Evolutionary conservation across 139 green algal genomes (phyloP).

Genomic region (Chlorella ohadii): DNA sequence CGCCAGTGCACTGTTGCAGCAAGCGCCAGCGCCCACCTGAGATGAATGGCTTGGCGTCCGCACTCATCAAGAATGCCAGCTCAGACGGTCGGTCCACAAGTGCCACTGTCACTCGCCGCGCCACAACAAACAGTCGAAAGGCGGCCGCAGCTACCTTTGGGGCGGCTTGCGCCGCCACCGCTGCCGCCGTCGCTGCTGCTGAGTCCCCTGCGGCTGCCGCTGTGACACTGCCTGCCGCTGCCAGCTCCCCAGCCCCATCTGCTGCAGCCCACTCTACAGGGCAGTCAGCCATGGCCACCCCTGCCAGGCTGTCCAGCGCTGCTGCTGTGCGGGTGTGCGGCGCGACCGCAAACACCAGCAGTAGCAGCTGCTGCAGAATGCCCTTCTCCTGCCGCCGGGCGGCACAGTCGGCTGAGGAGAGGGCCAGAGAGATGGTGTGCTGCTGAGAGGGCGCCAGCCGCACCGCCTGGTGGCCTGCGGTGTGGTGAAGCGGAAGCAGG

Average conservation of each 20-base stretch:
- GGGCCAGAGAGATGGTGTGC: slow-evolving; percentile 27
- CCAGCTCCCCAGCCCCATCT: neutral
- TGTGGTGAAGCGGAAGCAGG: neutral
- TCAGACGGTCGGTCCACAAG: slow-evolving; percentile 11
- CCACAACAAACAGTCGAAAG: slow-evolving; percentile 31
- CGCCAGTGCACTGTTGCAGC: too few species aligned
- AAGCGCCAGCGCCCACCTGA: neutral
- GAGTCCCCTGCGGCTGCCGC: neutral
- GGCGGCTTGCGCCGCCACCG: neutral
- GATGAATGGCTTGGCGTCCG: slow-evolving; percentile 45
- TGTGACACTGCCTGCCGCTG: too few species aligned
- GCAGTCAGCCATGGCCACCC: neutral
- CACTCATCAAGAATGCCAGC: slow-evolving; percentile 15
- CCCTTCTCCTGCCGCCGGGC: slow-evolving; percentile 15
- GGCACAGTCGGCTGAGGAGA: slow-evolving; percentile 22
- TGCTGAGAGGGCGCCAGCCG: slow-evolving; percentile 2
- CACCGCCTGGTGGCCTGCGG: slow-evolving; percentile 4
- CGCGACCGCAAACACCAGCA: slow-evolving; percentile 27
- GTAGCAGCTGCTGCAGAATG: slow-evolving; percentile 40
- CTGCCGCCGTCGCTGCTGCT: neutral
- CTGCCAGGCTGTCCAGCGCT: neutral
- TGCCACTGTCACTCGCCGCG: slow-evolving; percentile 29
- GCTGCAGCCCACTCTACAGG: neutral
- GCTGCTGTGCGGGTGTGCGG: neutral
- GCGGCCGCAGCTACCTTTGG: too few species aligned